phyloP scores from a whole-genome alignment of 768 basidiomycete genomes.

The Leccinum boreale region DNA sequence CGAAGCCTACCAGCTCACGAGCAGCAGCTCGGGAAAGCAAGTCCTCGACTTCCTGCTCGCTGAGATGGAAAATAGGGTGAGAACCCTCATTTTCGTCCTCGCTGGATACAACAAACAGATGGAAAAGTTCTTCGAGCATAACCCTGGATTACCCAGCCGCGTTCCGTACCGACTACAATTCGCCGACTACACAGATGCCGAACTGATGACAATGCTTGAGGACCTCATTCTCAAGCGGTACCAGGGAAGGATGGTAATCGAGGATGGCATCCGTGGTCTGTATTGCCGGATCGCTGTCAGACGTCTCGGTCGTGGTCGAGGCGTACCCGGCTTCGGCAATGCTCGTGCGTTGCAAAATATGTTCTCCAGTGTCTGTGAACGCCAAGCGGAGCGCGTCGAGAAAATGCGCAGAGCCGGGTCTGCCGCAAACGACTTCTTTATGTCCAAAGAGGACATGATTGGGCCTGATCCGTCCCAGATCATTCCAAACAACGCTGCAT shows the following conservation, averaged over 20 bases:
- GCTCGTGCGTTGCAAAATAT: constrained; percentile 57
- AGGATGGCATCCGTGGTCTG: constrained; percentile 52
- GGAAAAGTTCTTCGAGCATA: constrained; percentile 77
- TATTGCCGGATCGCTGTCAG: constrained; percentile 39
- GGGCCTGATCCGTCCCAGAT: constrained; percentile 60
- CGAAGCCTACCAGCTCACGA: constrained; percentile 67
- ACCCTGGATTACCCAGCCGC: constrained; percentile 67
- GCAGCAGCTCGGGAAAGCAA: constrained; percentile 44
- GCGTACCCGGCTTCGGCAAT: constrained; percentile 60
- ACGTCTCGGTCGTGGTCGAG: constrained; percentile 13
- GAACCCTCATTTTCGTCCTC: constrained; percentile 62
- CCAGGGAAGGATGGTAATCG: constrained; percentile 48
- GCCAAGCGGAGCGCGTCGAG: constrained; percentile 51
- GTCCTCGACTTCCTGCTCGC: constrained; percentile 70
- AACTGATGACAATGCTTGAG: constrained; percentile 55
- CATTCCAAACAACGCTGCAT: constrained; percentile 43
- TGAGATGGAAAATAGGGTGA: constrained; percentile 71
- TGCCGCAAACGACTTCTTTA: constrained; percentile 46
- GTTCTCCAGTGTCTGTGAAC: constrained; percentile 43
- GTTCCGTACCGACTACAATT: constrained; percentile 61
- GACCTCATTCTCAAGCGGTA: constrained; percentile 46
- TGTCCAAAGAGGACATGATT: constrained; percentile 56
- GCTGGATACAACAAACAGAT: constrained; percentile 71
- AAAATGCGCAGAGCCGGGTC: constrained; percentile 39
- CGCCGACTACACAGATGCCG: constrained; percentile 55